Evolutionary conservation across 176 grass and related monocot genomes (phyloP).

Genomic region (Aegilops longissima): DNA sequence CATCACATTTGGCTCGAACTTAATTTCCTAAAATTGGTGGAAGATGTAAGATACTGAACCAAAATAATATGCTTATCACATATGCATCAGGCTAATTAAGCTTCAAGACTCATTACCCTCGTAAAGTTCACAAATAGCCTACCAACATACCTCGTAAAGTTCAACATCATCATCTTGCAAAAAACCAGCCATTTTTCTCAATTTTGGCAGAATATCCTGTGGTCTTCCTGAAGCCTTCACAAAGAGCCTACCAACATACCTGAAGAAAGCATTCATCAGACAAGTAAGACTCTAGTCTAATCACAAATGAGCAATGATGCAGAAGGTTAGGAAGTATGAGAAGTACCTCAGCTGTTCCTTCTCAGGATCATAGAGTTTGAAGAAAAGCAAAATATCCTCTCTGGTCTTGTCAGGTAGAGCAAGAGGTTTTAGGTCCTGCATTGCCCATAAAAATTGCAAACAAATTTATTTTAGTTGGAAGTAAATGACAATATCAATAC

Average conservation of each 20-base stretch:
- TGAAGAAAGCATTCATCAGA: slow-evolving; percentile 42
- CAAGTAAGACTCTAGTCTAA: slow-evolving; percentile 21
- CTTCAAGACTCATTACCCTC: slow-evolving; percentile 43
- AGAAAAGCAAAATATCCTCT: slow-evolving; percentile 97
- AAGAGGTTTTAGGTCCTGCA: slow-evolving; percentile 73
- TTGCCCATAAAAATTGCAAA: slow-evolving; percentile 17
- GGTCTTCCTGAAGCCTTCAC: slow-evolving; percentile 85
- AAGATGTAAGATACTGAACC: slow-evolving; percentile 33
- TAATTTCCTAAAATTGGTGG: slow-evolving; percentile 79
- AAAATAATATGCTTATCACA: background rate
- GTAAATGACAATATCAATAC: slow-evolving; percentile 5
- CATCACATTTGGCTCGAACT: slow-evolving; percentile 97
- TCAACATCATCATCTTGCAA: slow-evolving; percentile 84
- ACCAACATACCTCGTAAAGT: slow-evolving; percentile 67
- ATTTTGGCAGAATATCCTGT: slow-evolving; percentile 73
- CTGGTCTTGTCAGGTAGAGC: slow-evolving; percentile 71
- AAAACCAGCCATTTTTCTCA: slow-evolving; percentile 88
- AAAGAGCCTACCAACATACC: slow-evolving; percentile 91
- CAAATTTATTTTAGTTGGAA: slow-evolving; percentile 14
- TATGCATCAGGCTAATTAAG: slow-evolving; percentile 1
- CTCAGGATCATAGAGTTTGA: slow-evolving; percentile 98
- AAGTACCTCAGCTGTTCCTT: slow-evolving; percentile 85
- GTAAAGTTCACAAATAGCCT: slow-evolving; percentile 56
- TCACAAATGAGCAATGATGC: slow-evolving; percentile 13
- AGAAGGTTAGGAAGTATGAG: slow-evolving; percentile 25